Evolutionary conservation across 495 filamentous ascomycete genomes (phyloP).

Genomic region (Cladorrhinum samala): DNA sequence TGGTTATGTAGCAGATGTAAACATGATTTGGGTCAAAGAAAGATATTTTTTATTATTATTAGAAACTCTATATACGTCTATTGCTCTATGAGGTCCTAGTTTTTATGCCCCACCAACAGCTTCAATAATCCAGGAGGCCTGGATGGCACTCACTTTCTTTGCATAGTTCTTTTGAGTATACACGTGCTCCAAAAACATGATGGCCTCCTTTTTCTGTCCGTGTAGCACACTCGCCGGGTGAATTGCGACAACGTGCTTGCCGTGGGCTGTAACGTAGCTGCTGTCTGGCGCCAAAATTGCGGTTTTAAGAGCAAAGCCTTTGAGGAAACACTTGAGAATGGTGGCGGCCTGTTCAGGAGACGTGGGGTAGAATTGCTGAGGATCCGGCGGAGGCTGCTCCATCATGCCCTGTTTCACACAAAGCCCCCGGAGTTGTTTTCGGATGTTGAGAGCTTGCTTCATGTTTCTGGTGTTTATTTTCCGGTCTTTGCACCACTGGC

Average conservation of each 20-base stretch:
- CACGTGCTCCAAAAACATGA: conserved; percentile 94
- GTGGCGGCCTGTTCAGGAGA: conserved; percentile 47
- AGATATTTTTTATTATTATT: too few relatives aligned
- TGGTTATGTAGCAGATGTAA: too few relatives aligned
- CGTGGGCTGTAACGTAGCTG: conserved; percentile 75
- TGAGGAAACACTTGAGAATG: conserved; percentile 75
- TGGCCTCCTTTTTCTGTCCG: conserved; percentile 83
- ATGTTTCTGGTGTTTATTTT: conserved; percentile 79
- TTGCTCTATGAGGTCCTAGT: too few relatives aligned
- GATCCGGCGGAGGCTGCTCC: conserved; percentile 32
- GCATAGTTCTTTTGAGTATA: conserved; percentile 91
- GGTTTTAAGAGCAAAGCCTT: conserved; percentile 75
- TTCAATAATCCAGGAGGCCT: conserved; percentile 81
- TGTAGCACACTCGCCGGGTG: conserved; percentile 84
- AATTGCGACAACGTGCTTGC: conserved; percentile 79
- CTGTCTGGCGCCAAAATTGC: conserved; percentile 77
- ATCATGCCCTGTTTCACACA: conserved; percentile 48
- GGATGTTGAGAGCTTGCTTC: conserved; percentile 64
- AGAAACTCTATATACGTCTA: too few relatives aligned
- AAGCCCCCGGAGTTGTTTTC: conserved; percentile 74
- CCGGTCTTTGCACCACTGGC: conserved; percentile 70
- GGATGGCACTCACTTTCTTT: conserved; percentile 77
- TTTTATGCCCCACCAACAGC: conserved; percentile 53
- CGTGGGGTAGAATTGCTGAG: conserved; percentile 42
- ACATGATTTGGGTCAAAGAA: too few relatives aligned